Evolutionary conservation across 2,329 filamentous ascomycete genomes (phyloP), one percentile per base, ranked within the genome.

Genomic region (Diaporthe eres): DNA sequence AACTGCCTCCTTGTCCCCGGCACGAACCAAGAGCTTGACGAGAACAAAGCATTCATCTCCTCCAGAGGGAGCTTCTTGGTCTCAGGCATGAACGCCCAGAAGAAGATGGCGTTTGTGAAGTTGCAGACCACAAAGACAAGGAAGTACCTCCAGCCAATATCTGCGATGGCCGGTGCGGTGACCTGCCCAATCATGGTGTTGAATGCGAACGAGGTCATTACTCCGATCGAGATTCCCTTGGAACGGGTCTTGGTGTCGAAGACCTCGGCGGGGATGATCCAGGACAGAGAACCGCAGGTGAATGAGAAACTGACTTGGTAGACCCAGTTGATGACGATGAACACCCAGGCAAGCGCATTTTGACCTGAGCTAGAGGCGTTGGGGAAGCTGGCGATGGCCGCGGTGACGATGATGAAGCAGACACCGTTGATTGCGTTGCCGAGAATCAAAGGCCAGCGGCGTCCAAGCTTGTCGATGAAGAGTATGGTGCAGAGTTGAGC

Each of bases 11-110:
- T 67, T 28, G 63, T 51, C 6, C 63, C 63, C 34, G 63, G 25
- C 44, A 75, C 65, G 3, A 75, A 55, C 44, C 55, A 51, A 4
- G 73, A 70, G 4, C 34, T 44, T 4, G 42, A 63, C 7, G 53
- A 61, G 57, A 78, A 75, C 37, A 78, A 22, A 4, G 51, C 55
- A 5, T 71, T 53, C 34, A 78, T 68, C 47, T 77, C 77, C 51
- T 78, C 77, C n/a, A 78, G 77, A 22, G 72, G 67, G 15, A 76
- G 67, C n/a, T 74, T 73, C 39, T 75, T 78, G n/a, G 75, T 74
- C 72, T 78, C 77, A 1, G 76, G 74, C 25, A 78, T 77, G 74
- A 77, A 78, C 0, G 75, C 17, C 74, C 72, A 78, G n/a, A 78
- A 76, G 34, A 78, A 42, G 17, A 70, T 37, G 2, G 76, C 74